These are phyloP conservation scores for Zygnema circumcarinatum DNA, from an alignment of 139 green algal species.

Conservation along the genomic window DNA sequence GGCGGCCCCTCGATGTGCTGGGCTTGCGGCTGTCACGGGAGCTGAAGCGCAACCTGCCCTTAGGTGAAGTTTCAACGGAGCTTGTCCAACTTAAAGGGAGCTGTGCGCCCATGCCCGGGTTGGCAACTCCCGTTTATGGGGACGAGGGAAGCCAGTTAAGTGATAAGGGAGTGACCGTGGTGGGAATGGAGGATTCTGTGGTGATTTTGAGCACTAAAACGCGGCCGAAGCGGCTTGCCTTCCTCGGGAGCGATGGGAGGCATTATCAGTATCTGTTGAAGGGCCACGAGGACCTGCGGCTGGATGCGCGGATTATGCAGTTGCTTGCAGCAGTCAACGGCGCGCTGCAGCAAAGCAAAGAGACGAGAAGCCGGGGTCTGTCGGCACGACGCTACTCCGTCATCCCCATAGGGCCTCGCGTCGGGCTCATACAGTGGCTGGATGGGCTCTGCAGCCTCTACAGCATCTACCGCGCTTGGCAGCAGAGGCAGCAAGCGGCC, in stretches of 20 bases:
- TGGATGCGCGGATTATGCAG: conserved; percentile 84
- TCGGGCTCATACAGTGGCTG: conserved; percentile 89
- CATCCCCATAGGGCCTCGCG: conserved; percentile 73
- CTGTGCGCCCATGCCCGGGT: conserved; percentile 38
- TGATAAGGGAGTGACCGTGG: conserved; percentile 33
- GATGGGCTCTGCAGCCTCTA: conserved; percentile 77
- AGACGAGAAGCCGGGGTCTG: conserved; percentile 33
- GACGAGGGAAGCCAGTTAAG: neutral
- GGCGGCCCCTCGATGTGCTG: neutral
- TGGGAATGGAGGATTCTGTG: conserved; percentile 31
- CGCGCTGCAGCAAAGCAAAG: conserved; percentile 58
- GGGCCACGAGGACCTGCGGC: conserved; percentile 83
- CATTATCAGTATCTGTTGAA: conserved; percentile 84
- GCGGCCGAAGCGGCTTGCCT: conserved; percentile 79
- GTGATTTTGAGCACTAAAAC: conserved; percentile 79
- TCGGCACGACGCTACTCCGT: conserved; percentile 71
- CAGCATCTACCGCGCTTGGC: conserved; percentile 79
- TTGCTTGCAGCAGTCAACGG: conserved; percentile 63
- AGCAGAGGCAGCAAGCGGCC: conserved; percentile 65
- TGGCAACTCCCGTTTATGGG: neutral
- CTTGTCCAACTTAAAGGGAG: conserved; percentile 9
- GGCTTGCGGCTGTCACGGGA: conserved; percentile 8
- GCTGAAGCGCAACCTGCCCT: conserved; percentile 11
- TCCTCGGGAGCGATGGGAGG: conserved; percentile 79
- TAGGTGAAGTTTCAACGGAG: conserved; percentile 18